phyloP scores from a whole-genome alignment of 148 eudicot genomes.

The Mesembryanthemum crystallinum region DNA sequence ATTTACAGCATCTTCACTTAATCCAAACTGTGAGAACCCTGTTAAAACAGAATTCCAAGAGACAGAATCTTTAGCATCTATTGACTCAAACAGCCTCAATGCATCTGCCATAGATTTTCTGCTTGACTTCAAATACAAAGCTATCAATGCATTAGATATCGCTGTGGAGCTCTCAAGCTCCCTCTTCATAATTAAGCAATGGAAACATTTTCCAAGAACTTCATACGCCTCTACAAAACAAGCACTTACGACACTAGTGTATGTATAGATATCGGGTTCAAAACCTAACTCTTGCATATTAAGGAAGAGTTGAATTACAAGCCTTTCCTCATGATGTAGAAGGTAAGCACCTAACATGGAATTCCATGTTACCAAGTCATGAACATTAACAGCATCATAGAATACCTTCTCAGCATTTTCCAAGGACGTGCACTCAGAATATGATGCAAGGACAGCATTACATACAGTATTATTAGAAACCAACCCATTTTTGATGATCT shows the following conservation, averaged over 20 bases:
- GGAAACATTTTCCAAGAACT: conserved; percentile 51
- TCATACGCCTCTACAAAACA: conserved; percentile 45
- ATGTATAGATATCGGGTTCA: conserved; percentile 64
- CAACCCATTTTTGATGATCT: conserved; percentile 53
- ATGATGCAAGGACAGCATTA: conserved; percentile 59
- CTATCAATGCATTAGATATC: conserved; percentile 62
- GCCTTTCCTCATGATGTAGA: conserved; percentile 34
- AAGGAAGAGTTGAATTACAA: conserved; percentile 50
- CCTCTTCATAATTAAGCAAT: conserved; percentile 56
- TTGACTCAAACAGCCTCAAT: conserved; percentile 45
- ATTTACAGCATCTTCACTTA: conserved; percentile 58
- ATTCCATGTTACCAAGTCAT: conserved; percentile 73
- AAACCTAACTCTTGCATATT: conserved; percentile 52
- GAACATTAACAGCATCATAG: conserved; percentile 30
- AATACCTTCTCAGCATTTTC: conserved; percentile 53
- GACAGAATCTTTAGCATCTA: conserved; percentile 52
- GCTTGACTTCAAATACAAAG: conserved; percentile 56
- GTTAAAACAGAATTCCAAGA: conserved; percentile 79
- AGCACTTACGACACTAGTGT: conserved; percentile 62
- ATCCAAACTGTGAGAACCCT: conserved; percentile 66
- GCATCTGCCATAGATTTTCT: conserved; percentile 51
- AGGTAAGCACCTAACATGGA: conserved; percentile 65
- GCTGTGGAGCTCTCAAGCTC: conserved; percentile 56
- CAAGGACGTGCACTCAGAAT: conserved; percentile 58
- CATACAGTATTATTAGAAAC: conserved; percentile 44